Conservation (phyloP, 352 stramenopile genomes). For the Phytophthora pinifolia region DNA sequence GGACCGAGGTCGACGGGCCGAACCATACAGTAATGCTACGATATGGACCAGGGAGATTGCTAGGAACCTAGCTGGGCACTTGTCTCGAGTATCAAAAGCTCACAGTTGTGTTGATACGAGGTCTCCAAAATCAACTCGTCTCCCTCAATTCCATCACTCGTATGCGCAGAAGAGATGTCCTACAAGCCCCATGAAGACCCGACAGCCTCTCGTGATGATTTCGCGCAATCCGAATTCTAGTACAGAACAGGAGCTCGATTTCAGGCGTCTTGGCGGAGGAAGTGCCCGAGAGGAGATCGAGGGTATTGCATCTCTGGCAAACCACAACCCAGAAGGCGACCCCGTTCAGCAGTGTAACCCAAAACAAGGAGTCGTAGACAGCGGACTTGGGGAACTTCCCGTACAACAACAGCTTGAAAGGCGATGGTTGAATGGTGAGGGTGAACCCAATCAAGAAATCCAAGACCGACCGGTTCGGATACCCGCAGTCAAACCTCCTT, state of each 20-base stretch:
- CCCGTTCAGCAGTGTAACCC: background rate
- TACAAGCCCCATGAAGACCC: conserved; percentile 49
- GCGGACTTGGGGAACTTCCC: conserved; percentile 1
- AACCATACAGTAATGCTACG: conserved; percentile 78
- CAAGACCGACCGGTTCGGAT: conserved; percentile 8
- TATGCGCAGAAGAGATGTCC: conserved; percentile 40
- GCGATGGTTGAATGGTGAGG: background rate
- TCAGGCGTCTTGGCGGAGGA: conserved; percentile 4
- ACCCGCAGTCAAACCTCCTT: conserved; percentile 18
- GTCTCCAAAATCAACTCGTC: conserved; percentile 54
- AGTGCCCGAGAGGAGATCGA: conserved; percentile 24
- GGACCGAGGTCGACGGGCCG: conserved; percentile 66
- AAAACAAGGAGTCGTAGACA: conserved; percentile 3
- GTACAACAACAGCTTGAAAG: background rate
- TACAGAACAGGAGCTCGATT: conserved; percentile 10
- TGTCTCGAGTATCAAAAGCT: conserved; percentile 67
- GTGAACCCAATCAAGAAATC: conserved; percentile 21
- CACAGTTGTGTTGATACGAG: conserved; percentile 74
- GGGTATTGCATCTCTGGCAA: background rate
- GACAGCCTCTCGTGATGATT: conserved; percentile 15
- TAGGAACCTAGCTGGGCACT: conserved; percentile 64
- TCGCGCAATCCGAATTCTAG: conserved; percentile 5
- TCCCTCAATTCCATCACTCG: conserved; percentile 51
- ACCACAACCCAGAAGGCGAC: conserved; percentile 1
- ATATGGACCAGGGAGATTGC: conserved; percentile 77